phyloP scores from a whole-genome alignment of 768 basidiomycete species.

The Calvatia gigantea region DNA sequence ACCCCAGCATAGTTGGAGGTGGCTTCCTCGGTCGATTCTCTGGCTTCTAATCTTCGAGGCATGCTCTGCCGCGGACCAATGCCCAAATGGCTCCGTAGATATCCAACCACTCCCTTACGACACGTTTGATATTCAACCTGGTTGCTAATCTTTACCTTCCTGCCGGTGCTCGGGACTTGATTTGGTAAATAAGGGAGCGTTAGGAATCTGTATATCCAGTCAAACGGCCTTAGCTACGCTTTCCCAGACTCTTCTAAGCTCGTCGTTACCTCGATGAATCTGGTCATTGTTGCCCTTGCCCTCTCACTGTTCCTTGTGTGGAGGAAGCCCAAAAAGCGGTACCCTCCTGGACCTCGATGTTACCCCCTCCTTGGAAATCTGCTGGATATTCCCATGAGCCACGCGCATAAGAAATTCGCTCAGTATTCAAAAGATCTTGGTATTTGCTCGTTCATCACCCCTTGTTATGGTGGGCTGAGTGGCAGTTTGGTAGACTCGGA shows the following conservation, averaged over 20 bases:
- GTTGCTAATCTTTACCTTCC: too few relatives aligned
- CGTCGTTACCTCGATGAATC: neutral
- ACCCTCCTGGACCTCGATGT: constrained; percentile 36
- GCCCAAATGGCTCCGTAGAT: too few relatives aligned
- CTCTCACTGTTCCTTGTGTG: neutral
- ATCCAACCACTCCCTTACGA: too few relatives aligned
- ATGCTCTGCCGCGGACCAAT: too few relatives aligned
- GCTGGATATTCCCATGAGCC: constrained; percentile 35
- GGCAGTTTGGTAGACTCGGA: neutral
- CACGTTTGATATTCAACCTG: too few relatives aligned
- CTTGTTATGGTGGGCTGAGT: neutral
- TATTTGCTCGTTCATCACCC: neutral
- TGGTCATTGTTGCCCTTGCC: neutral
- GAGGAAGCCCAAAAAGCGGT: neutral
- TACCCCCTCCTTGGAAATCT: constrained; percentile 41
- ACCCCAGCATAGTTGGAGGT: too few relatives aligned
- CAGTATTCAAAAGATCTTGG: neutral
- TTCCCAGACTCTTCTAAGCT: neutral
- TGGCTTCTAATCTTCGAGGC: too few relatives aligned
- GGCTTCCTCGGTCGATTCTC: too few relatives aligned
- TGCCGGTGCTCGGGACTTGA: too few relatives aligned
- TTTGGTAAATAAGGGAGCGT: too few relatives aligned
- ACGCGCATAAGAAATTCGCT: constrained; percentile 4
- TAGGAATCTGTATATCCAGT: too few relatives aligned
- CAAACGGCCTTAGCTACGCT: too few relatives aligned